Evolutionary conservation across 2,329 filamentous ascomycete genomes (phyloP).

Genomic region (Scedosporium boydii): DNA sequence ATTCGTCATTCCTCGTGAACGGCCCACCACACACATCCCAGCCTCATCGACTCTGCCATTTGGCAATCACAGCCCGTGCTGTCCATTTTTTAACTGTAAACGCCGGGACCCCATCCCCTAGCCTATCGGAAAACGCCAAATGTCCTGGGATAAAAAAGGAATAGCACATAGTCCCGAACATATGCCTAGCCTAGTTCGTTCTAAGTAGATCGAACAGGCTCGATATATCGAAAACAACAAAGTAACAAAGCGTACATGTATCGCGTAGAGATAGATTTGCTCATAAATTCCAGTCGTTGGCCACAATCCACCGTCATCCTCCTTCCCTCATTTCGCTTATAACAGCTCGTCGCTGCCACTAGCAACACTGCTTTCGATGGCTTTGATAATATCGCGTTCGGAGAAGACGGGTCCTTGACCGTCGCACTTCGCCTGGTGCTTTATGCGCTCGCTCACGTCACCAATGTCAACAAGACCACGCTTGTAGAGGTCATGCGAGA

Average conservation of each 20-base stretch:
- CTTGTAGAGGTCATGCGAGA: slow-evolving; percentile 67
- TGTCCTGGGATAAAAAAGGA: neutral
- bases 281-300: neutral
- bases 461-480: slow-evolving; percentile 72
- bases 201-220: neutral
- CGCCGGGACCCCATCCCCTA: neutral
- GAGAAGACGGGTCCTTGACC: slow-evolving; percentile 83
- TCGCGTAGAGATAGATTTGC: neutral
- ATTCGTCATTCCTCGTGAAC: neutral
- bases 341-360: slow-evolving; percentile 69
- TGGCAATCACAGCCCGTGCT: neutral
- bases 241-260: neutral
- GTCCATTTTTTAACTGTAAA: neutral
- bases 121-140: neutral
- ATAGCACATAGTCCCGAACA: neutral
- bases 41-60: too few species aligned
- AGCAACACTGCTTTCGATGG: slow-evolving; percentile 70
- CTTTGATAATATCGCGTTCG: slow-evolving; percentile 60
- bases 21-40: too few species aligned
- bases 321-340: slow-evolving; percentile 14
- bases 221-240: neutral
- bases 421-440: slow-evolving; percentile 68
- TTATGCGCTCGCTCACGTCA: slow-evolving; percentile 70
- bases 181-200: neutral
- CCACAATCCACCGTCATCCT: neutral